These are phyloP conservation scores for Fusarium concolor DNA, from an alignment of 2,329 filamentous ascomycete genomes.

Conservation along the genomic window DNA sequence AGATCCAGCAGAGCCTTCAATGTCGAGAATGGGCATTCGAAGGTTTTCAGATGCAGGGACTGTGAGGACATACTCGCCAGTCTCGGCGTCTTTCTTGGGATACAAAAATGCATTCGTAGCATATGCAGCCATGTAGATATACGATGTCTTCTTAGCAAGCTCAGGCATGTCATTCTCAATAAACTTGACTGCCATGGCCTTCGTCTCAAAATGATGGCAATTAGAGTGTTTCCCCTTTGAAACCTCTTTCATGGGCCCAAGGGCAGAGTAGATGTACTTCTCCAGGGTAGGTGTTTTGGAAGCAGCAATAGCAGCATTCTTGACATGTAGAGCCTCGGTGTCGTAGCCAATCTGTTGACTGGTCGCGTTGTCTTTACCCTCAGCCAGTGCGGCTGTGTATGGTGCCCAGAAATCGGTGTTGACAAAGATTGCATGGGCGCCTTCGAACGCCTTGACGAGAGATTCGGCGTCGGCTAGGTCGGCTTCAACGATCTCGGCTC, in stretches of 20 bases:
- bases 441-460: constrained; percentile 55
- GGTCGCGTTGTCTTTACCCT: constrained; percentile 49
- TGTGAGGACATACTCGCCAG: constrained; percentile 49
- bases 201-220: constrained; percentile 62
- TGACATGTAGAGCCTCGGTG: constrained; percentile 61
- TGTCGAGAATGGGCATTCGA: constrained; percentile 56
- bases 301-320: constrained; percentile 65
- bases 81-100: constrained; percentile 42
- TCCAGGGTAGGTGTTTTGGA: constrained; percentile 54
- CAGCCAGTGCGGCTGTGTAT: constrained; percentile 54
- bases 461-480: constrained; percentile 56
- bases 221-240: constrained; percentile 58
- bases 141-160: constrained; percentile 55
- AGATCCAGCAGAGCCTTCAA: constrained; percentile 53
- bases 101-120: constrained; percentile 39
- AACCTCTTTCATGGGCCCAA: constrained; percentile 58
- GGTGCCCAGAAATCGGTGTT: constrained; percentile 65
- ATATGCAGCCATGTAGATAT: constrained; percentile 43
- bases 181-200: constrained; percentile 61
- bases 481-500: constrained; percentile 58
- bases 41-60: constrained; percentile 44
- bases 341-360: constrained; percentile 56
- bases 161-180: constrained; percentile 55
- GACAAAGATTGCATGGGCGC: constrained; percentile 61
- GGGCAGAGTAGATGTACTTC: constrained; percentile 61